Evolutionary conservation across 805 yeast genomes (phyloP), one percentile per base, ranked within the genome.

Genomic region (Ogataea nitratoaversa): DNA sequence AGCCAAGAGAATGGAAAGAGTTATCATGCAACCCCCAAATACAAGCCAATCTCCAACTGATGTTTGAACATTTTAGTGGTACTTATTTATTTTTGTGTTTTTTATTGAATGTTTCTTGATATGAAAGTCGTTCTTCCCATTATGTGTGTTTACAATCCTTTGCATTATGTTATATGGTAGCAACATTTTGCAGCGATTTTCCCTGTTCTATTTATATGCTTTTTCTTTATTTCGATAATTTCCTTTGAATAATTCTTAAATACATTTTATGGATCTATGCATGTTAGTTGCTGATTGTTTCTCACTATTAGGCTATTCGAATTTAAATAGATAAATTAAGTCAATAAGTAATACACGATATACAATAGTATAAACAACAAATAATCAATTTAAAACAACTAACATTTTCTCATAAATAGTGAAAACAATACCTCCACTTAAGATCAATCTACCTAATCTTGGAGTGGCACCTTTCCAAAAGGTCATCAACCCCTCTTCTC

Each of bases 401-500:
- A 91, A 70, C 68, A 91, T 83, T 66, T 89, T 86, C 62, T 91
- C 99, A 62, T 91, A 91, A 41, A 93, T 86, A 17, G 98, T 93
- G 67, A 91, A 91, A 22, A 93, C 97, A 50, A 91, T 91, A 54
- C 99, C 99, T 46, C 99, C 99, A 65, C 95, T 84, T 57, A 91
- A 72, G 27, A 90, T 79, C 58, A 91, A 73, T 54, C 99, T 78
- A 5, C 98, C 98, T 46, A 91, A 70, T 59, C 99, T 76, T 34
- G 99, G 98, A 2, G 98, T 93, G 27, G 98, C 96, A 46, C 99
- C 99, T 65, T 87, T 87, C 99, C 99, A 91, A 66, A 89, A 88
- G 5, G 96, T 84, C 56, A 77, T 67, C 48, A 90, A 66, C 8
- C 99, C 99, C 66, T 91, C 99, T 40, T 91, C 83, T 56, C 69